phyloP scores from a whole-genome alignment of 2,329 filamentous ascomycete species.

The Neodidymelliopsis sp. region DNA sequence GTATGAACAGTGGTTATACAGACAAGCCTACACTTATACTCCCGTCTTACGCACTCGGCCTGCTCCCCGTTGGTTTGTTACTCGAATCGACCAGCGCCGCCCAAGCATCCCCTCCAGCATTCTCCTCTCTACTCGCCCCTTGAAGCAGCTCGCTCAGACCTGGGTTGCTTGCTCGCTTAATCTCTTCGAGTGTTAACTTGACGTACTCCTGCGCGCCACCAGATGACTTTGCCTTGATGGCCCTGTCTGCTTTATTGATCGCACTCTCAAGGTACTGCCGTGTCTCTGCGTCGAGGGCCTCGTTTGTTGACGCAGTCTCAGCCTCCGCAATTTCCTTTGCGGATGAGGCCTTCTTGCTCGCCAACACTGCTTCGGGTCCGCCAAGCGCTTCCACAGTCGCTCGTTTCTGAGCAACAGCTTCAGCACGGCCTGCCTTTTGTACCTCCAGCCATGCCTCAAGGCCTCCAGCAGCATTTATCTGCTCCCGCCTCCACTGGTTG shows the following conservation, averaged over 20 bases:
- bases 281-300: conserved; percentile 18
- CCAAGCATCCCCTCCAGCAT: conserved; percentile 24
- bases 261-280: conserved; percentile 25
- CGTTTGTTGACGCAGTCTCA: conserved; percentile 28
- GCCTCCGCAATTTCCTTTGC: conserved; percentile 26
- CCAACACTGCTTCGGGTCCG: conserved; percentile 19
- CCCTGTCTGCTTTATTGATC: conserved; percentile 30
- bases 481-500: conserved; percentile 20
- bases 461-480: conserved; percentile 27
- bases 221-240: conserved; percentile 25
- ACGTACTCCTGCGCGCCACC: conserved; percentile 29
- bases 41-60: conserved; percentile 1
- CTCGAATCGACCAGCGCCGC: conserved; percentile 25
- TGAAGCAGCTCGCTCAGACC: conserved; percentile 10
- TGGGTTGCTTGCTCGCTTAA: conserved; percentile 9
- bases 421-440: conserved; percentile 6
- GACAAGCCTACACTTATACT: not conserved
- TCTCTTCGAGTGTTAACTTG: conserved; percentile 21
- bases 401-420: conserved; percentile 12
- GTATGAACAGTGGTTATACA: conserved; percentile 18
- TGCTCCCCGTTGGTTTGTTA: conserved; percentile 12
- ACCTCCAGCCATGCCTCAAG: conserved; percentile 23
- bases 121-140: conserved; percentile 1
- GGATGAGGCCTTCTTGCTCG: conserved; percentile 18
- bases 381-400: conserved; percentile 19